These are phyloP conservation scores for Fomitopsis schrenkii DNA, from an alignment of 1,284 basidiomycete genomes.

Conservation along the genomic window DNA sequence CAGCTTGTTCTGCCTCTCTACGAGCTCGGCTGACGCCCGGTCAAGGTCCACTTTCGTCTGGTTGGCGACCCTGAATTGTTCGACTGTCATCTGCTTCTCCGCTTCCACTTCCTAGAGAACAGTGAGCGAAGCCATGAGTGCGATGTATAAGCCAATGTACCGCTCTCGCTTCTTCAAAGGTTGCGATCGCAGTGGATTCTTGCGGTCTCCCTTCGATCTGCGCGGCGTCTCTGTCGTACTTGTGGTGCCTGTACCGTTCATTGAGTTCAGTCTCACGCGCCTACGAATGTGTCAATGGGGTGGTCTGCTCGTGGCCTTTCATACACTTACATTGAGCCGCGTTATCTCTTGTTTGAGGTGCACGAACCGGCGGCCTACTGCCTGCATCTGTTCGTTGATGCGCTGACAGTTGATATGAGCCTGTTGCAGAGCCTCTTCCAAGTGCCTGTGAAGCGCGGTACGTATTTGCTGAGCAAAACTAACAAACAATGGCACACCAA, in stretches of 20 bases:
- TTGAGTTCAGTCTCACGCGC: conserved; percentile 5
- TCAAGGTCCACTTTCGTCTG: conserved; percentile 40
- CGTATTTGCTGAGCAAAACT: not conserved
- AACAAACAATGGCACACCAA: conserved; percentile 14
- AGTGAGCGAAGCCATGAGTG: not conserved
- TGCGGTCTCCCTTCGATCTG: conserved; percentile 69
- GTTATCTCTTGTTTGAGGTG: conserved; percentile 6
- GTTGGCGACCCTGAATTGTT: conserved; percentile 46
- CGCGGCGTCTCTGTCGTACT: conserved; percentile 33
- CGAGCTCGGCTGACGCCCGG: conserved; percentile 35
- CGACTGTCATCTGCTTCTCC: conserved; percentile 44
- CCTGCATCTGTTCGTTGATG: conserved; percentile 5
- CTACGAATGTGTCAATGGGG: conserved; percentile 5
- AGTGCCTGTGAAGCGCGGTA: conserved; percentile 11
- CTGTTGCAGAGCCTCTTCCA: conserved; percentile 14
- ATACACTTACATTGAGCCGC: conserved; percentile 7
- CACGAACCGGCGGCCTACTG: not conserved
- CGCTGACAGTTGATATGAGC: conserved; percentile 13
- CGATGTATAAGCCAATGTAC: conserved; percentile 26
- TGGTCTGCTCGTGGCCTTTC: not conserved
- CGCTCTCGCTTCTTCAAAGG: conserved; percentile 54
- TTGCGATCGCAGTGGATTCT: conserved; percentile 67
- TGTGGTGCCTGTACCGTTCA: conserved; percentile 16
- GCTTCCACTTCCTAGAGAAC: conserved; percentile 45
- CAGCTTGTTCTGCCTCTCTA: conserved; percentile 41